A percentile compares a stretch with the other conserved stretches of the same genome.
These are phyloP conservation scores for Coemansia sp. DNA, from an alignment of 192 early-diverging fungal genomes.

Conservation along the genomic window DNA sequence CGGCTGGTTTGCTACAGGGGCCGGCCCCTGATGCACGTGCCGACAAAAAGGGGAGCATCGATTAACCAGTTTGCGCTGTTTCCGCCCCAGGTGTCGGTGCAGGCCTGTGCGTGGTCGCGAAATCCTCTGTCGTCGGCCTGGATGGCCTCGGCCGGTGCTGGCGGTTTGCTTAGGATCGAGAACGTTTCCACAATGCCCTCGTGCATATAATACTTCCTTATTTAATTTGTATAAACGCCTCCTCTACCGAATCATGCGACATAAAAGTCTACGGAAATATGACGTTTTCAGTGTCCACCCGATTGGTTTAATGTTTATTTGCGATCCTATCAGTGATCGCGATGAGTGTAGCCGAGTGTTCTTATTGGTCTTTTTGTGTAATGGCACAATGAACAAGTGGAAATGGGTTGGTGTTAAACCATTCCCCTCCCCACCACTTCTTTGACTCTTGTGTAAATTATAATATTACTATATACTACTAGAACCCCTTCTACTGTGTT, in stretches of 20 bases:
- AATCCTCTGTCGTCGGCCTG: slow-evolving; percentile 25
- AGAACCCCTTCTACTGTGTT: not conserved
- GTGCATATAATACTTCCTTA: not conserved
- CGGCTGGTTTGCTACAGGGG: not conserved
- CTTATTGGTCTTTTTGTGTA: slow-evolving; percentile 10
- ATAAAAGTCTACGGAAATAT: not conserved
- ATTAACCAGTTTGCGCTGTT: not conserved
- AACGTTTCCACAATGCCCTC: slow-evolving; percentile 4
- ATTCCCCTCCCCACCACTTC: not conserved
- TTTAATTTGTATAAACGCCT: not conserved
- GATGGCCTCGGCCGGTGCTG: slow-evolving; percentile 31
- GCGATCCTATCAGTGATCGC: not conserved
- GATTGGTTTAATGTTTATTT: not conserved
- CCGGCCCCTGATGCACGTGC: not conserved
- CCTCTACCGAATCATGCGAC: too few species aligned
- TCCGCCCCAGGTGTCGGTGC: slow-evolving; percentile 28
- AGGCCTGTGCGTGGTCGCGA: slow-evolving; percentile 38
- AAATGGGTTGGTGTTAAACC: not conserved
- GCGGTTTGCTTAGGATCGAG: slow-evolving; percentile 37
- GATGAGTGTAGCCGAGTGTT: not conserved
- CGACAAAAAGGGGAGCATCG: not conserved
- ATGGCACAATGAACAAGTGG: not conserved
- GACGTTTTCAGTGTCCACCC: not conserved
- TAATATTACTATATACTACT: not conserved
- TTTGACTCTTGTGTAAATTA: not conserved